These are phyloP conservation scores for Epicoccum sorghinum DNA, from an alignment of 2,329 filamentous ascomycete species.

Conservation along the genomic window DNA sequence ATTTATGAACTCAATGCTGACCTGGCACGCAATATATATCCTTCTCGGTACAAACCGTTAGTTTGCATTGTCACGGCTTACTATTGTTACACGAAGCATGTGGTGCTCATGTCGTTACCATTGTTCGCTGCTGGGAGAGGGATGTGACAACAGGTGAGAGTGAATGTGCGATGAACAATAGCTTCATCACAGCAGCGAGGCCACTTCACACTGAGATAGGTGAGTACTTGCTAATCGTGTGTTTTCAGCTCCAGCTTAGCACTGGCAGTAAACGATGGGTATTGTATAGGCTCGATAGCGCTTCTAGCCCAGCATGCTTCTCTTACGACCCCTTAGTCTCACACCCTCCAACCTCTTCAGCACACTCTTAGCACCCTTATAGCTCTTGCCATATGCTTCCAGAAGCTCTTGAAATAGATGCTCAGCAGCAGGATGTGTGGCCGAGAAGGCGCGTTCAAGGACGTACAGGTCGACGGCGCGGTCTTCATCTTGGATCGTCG, in stretches of 20 bases:
- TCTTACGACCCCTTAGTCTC: slow-evolving; percentile 89
- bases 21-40: background rate
- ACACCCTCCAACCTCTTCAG: slow-evolving; percentile 89
- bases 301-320: slow-evolving; percentile 88
- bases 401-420: slow-evolving; percentile 76
- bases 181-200: background rate
- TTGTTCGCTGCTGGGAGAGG: background rate
- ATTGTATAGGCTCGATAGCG: background rate
- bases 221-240: too few species aligned
- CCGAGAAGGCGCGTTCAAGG: slow-evolving; percentile 89
- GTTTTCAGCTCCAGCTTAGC: background rate
- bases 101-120: background rate
- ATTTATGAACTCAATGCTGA: background rate
- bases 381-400: slow-evolving; percentile 73
- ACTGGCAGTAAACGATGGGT: slow-evolving; percentile 3
- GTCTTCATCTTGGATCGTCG: slow-evolving; percentile 85
- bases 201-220: too few species aligned
- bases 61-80: slow-evolving; percentile 9
- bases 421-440: slow-evolving; percentile 89
- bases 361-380: slow-evolving; percentile 75
- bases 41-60: background rate
- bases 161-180: background rate
- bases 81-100: background rate
- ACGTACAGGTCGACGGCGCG: slow-evolving; percentile 96
- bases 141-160: background rate